Conservation (phyloP, 108 stramenopile species). For the Pseudonitzschia pungens region DNA sequence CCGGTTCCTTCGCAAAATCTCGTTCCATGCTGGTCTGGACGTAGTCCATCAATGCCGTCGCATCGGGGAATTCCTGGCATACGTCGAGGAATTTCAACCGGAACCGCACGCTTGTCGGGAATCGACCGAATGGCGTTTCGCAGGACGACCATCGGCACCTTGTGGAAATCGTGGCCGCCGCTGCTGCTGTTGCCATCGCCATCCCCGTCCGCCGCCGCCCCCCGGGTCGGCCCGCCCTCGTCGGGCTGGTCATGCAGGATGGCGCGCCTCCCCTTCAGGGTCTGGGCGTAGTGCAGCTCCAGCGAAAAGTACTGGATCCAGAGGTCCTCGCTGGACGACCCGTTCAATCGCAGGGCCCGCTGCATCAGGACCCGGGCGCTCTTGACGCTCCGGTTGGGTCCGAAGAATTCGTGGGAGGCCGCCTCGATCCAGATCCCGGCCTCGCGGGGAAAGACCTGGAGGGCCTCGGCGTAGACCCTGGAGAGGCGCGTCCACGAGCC, state of each 20-base stretch:
- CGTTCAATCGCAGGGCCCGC: constrained; percentile 75
- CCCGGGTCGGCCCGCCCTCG: neutral
- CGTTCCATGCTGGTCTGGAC: constrained; percentile 53
- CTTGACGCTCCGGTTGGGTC: constrained; percentile 54
- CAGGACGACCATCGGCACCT: constrained; percentile 55
- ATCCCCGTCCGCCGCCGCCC: constrained; percentile 17
- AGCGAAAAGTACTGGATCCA: constrained; percentile 84
- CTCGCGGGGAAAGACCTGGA: constrained; percentile 77
- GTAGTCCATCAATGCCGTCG: constrained; percentile 44
- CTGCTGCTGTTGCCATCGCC: constrained; percentile 13
- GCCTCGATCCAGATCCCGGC: constrained; percentile 84
- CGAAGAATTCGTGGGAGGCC: constrained; percentile 85
- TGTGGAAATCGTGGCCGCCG: constrained; percentile 15
- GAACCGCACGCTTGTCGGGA: constrained; percentile 54
- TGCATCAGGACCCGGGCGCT: constrained; percentile 84
- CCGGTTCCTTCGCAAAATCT: constrained; percentile 64
- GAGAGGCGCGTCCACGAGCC: constrained; percentile 52
- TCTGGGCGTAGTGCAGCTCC: constrained; percentile 84
- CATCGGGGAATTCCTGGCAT: constrained; percentile 71
- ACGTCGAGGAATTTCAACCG: constrained; percentile 74
- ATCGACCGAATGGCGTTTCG: constrained; percentile 79
- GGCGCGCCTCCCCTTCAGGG: constrained; percentile 61
- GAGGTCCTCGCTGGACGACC: constrained; percentile 53
- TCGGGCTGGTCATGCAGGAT: constrained; percentile 42
- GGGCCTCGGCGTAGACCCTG: constrained; percentile 72